Base-by-base conservation (phyloP, 257 asterid species). In the Rubia yunnanensis region DNA sequence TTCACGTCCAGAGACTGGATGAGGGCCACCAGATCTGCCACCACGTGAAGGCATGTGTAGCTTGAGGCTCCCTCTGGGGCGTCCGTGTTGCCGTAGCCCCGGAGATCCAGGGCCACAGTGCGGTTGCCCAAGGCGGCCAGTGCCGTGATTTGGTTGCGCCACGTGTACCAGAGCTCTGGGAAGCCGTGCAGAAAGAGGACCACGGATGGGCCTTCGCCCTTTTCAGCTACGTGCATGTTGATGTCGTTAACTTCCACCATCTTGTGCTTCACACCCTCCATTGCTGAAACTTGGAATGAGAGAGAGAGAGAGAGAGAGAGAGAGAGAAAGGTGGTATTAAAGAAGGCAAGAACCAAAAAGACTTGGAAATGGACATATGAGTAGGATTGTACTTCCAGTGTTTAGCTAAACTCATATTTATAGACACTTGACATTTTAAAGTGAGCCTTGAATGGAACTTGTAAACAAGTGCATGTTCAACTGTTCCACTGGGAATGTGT, bases 151-250 rank as follows among this genome's bases (percentile, higher is more conserved):
- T 92, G 96, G 84, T 86, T 88, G 76, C 95, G 98, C 98, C 98
- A 91, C 0, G 94, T 70, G 89, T 91, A 91, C 98, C 98, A 91
- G 0, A 88, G 83, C 70, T 91, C 95, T 0, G 96, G 98, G 24
- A 91, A 91, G 59, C 98, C 98, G 76, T 91, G 98, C 66, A 91
- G 84, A 94, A 91, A 83, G n/a, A 91, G 89, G 4, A 91, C 56
- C 0, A 78, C 72, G 0, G 72, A 66, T 0, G 89, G 89, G 56
- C 91, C 95, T 1, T 66, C 24, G 22, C 98, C 98, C 44, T 82
- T 86, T 72, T 88, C 91, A 0, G 96, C 96, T 0, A 92, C 79
- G 68, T 88, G 98, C 90, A 92, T 85, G 82, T 82, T 80, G 60
- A 92, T 85, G 77, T 95, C 92, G 50, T 92, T 92, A 0, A 88